Conservation (phyloP, 2,329 filamentous ascomycete species). For the Exophiala dermatitidis region DNA sequence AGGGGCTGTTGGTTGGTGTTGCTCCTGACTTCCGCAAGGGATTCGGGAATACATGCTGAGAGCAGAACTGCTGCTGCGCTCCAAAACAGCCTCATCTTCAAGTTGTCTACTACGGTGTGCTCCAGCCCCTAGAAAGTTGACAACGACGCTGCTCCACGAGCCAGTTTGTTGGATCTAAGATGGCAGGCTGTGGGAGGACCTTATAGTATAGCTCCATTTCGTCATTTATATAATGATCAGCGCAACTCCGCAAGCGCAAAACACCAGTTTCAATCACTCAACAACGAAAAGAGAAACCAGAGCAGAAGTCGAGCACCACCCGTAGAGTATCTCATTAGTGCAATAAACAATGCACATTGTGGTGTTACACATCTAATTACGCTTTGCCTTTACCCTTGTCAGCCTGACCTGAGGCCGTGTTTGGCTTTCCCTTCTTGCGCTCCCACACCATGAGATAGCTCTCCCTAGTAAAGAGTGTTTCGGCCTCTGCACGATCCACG, state of each 20-base stretch:
- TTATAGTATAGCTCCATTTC: no score
- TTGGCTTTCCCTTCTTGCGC: slow-evolving; percentile 54
- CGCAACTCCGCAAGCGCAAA: no score
- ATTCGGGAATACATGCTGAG: neutral
- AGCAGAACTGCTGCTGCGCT: slow-evolving; percentile 1
- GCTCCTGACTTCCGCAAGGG: neutral
- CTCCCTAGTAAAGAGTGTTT: slow-evolving; percentile 87
- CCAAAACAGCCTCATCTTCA: slow-evolving; percentile 9
- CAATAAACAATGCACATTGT: no score
- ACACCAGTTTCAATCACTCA: no score
- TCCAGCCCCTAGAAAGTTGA: neutral
- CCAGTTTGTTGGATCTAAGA: no score
- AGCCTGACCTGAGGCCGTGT: slow-evolving; percentile 28
- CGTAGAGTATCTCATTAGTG: no score
- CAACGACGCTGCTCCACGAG: neutral
- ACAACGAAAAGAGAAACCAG: no score
- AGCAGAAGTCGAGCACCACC: no score
- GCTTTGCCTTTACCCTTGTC: slow-evolving; percentile 37
- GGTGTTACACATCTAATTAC: neutral
- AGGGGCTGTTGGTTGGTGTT: neutral
- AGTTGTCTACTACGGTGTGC: neutral
- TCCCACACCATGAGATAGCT: slow-evolving; percentile 97
- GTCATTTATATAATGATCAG: no score
- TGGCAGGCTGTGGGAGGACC: no score
- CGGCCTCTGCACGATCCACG: slow-evolving; percentile 80